Evolutionary conservation across 176 grass and related monocot species (phyloP), one percentile per base, ranked within the genome.

Genomic region (Triticum turgidum): DNA sequence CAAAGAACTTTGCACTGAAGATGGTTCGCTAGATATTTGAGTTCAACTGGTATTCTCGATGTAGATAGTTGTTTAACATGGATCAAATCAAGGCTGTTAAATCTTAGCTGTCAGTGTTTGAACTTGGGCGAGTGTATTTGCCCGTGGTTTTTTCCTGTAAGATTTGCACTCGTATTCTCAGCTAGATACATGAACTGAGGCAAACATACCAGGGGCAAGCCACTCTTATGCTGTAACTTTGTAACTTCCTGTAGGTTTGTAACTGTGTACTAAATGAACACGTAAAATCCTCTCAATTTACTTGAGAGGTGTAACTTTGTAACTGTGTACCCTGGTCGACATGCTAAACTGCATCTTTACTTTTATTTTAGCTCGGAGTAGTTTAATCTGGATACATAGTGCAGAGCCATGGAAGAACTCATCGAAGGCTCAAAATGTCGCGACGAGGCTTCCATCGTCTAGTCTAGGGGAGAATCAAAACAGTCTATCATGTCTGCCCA

Each of bases 1-100:
- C 45, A 91, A 79, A 68, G 59, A 89, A 61, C 69, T 83, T 63
- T 73, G 76, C 78, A 82, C 79, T 47, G 25, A 85, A 44, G 42
- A 44, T 44, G 9, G 42, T 11, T 44, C 10, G 0, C 42, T 11
- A 11, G 42, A 44, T 11, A 10, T 42, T 42, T 42, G 41, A 42
- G 41, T 10, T 42, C 41, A 42, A 42, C 9, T 3, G 10, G 42
- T 44, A 44, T 44, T 44, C 42, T 44, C 42, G 0, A 11, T 81
- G 89, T 88, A 81, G 77, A 77, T 88, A 63, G 20, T 21, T 44
- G 42, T 44, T 44, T 27, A 76, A 6, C 61, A 17, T 82, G 2
- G 72, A 69, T 32, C 25, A 76, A 37, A 61, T 54, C 14, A 52
- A 74, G 6, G 25, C 2, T 76, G 58, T 22, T 47, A 24, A 21